A percentile compares a stretch with the other conserved stretches of the same genome.
phyloP scores from a whole-genome alignment of 768 basidiomycete species.

The Chiua virens region DNA sequence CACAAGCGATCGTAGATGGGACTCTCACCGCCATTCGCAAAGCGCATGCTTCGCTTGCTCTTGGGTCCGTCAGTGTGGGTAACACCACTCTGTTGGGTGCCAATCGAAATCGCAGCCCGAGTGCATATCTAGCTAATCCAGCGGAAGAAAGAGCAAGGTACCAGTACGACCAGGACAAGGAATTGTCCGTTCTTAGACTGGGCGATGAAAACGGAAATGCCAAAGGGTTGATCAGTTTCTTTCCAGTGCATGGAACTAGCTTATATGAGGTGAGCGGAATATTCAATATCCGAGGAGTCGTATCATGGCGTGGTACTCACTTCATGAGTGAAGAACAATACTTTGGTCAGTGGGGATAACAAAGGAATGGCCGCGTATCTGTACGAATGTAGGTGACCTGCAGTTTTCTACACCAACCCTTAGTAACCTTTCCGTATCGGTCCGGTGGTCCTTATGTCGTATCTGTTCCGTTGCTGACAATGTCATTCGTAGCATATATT shows the following conservation, averaged over 20 bases:
- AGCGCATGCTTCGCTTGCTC: constrained; percentile 61
- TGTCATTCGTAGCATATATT: constrained; percentile 44
- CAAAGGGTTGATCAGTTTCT: constrained; percentile 71
- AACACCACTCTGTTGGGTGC: constrained; percentile 68
- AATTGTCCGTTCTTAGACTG: constrained; percentile 66
- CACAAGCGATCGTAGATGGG: constrained; percentile 69
- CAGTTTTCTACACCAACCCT: not conserved
- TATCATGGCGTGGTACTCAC: not conserved
- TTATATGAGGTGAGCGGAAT: constrained; percentile 57
- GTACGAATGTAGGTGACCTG: constrained; percentile 57
- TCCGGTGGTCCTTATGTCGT: not conserved
- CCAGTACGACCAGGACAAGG: constrained; percentile 72
- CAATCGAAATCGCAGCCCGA: constrained; percentile 74
- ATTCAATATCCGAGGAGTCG: not conserved
- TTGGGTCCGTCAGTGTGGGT: constrained; percentile 61
- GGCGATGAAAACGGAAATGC: constrained; percentile 57
- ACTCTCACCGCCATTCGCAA: constrained; percentile 67
- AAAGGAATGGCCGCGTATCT: constrained; percentile 85
- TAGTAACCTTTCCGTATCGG: not conserved
- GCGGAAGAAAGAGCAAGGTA: constrained; percentile 65
- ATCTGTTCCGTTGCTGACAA: not conserved
- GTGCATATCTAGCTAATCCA: constrained; percentile 76
- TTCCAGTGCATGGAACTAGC: constrained; percentile 78
- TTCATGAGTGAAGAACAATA: constrained; percentile 59
- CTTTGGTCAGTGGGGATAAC: constrained; percentile 78